phyloP scores from a whole-genome alignment of 176 grass and related monocot genomes.

The Calamus simplicifolius region DNA sequence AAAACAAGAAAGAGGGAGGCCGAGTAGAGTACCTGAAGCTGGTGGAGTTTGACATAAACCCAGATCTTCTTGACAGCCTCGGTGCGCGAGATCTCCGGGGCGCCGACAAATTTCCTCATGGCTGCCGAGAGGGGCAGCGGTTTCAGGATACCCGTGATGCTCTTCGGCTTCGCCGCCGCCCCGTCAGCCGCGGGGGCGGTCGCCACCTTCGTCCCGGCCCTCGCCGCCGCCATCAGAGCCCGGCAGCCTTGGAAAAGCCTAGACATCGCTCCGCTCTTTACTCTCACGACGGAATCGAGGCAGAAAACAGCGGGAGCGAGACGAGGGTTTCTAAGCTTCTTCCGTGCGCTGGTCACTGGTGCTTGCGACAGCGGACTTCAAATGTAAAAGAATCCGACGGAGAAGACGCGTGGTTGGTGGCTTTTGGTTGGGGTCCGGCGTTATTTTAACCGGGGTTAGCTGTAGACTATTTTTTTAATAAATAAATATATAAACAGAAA shows the following conservation, averaged over 20 bases:
- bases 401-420: too few relatives aligned
- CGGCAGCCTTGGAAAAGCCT: constrained; percentile 54
- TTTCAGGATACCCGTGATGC: constrained; percentile 25
- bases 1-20: not conserved
- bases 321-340: too few relatives aligned
- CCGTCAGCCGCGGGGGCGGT: not conserved
- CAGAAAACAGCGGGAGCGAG: too few relatives aligned
- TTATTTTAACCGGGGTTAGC: too few relatives aligned
- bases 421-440: too few relatives aligned
- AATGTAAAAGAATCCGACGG: too few relatives aligned
- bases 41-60: constrained; percentile 65
- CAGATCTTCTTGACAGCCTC: constrained; percentile 59
- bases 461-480: too few relatives aligned
- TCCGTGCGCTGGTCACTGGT: too few relatives aligned
- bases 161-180: constrained; percentile 3
- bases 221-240: constrained; percentile 37
- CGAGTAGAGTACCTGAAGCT: constrained; percentile 54
- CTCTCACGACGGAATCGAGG: not conserved
- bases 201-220: constrained; percentile 17
- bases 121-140: constrained; percentile 40
- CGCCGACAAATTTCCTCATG: constrained; percentile 52
- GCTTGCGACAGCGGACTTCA: too few relatives aligned
- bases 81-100: constrained; percentile 46
- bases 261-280: constrained; percentile 16
- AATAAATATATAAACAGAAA: too few relatives aligned